Percentiles rank a stretch among this genome's conserved stretches.
Evolutionary conservation across 2,329 filamentous ascomycete species (phyloP).

Genomic region (Calonectria pteridis): DNA sequence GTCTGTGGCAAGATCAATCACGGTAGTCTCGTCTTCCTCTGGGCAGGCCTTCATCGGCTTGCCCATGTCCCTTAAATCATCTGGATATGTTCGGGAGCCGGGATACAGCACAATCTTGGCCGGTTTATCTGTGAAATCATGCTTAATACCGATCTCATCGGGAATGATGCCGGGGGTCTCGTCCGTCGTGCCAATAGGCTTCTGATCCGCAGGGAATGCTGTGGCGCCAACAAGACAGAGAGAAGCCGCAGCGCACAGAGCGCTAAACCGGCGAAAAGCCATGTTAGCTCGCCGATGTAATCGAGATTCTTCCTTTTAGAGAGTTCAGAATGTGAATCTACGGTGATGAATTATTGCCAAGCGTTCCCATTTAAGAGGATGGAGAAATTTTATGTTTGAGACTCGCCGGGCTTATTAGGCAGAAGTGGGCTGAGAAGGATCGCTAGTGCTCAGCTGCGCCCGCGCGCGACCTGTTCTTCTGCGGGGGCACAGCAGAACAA

Average conservation of each 20-base stretch:
- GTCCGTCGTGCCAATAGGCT: background rate
- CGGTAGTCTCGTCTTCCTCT: background rate
- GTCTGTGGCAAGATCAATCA: constrained; percentile 7
- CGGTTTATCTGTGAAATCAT: background rate
- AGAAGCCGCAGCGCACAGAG: background rate
- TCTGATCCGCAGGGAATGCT: background rate
- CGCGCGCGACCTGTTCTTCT: background rate
- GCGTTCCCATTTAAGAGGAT: background rate
- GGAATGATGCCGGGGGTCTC: background rate
- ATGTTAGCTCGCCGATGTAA: background rate
- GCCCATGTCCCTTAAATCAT: constrained; percentile 16
- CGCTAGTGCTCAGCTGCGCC: background rate
- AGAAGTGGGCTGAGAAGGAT: background rate
- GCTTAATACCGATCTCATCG: background rate
- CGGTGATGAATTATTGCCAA: background rate
- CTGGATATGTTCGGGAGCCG: constrained; percentile 14
- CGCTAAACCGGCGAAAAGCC: background rate
- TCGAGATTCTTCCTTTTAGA: background rate
- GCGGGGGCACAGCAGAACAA: background rate
- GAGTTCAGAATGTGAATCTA: background rate
- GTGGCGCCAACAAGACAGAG: background rate
- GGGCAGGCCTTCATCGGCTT: background rate
- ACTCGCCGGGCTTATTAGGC: background rate
- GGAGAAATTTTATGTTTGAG: background rate
- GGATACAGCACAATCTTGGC: constrained; percentile 14